Conservation (phyloP, 2,329 filamentous ascomycete genomes). For the Colletotrichum paranaense region DNA sequence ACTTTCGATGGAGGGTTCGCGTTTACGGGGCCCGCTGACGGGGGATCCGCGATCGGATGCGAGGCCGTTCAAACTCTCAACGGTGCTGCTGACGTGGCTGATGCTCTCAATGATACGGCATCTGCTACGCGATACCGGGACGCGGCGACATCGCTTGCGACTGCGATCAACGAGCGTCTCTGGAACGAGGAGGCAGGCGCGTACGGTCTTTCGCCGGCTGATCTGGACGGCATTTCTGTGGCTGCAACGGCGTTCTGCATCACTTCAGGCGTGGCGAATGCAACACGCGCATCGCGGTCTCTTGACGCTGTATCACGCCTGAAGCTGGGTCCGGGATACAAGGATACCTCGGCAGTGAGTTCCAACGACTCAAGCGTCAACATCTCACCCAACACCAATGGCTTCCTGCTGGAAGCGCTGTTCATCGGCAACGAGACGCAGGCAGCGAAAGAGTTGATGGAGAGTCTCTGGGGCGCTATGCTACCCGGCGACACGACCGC, state of each 20-base stretch:
- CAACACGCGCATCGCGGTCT: constrained; percentile 14
- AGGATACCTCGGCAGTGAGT: constrained; percentile 32
- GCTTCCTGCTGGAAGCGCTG: constrained; percentile 53
- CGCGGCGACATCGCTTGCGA: constrained; percentile 35
- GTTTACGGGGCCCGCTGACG: constrained; percentile 34
- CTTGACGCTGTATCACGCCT: constrained; percentile 31
- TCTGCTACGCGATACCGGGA: constrained; percentile 29
- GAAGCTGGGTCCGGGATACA: constrained; percentile 36
- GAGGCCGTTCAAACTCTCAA: constrained; percentile 31
- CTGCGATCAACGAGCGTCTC: constrained; percentile 35
- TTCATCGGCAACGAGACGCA: constrained; percentile 42
- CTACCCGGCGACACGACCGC: constrained; percentile 42
- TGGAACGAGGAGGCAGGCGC: constrained; percentile 38
- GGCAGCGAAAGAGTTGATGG: constrained; percentile 45
- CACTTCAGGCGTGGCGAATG: constrained; percentile 34
- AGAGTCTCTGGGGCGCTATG: constrained; percentile 55
- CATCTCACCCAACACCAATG: constrained; percentile 58
- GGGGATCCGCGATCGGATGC: constrained; percentile 34
- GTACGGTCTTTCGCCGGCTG: constrained; percentile 20
- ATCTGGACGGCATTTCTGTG: constrained; percentile 30
- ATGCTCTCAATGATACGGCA: constrained; percentile 39
- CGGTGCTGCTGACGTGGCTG: constrained; percentile 31
- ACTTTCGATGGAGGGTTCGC: constrained; percentile 18
- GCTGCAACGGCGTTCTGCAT: constrained; percentile 38
- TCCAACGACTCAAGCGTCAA: constrained; percentile 45